Base-by-base conservation (phyloP, 2,329 filamentous ascomycete genomes). In the Trichoderma sp. region DNA sequence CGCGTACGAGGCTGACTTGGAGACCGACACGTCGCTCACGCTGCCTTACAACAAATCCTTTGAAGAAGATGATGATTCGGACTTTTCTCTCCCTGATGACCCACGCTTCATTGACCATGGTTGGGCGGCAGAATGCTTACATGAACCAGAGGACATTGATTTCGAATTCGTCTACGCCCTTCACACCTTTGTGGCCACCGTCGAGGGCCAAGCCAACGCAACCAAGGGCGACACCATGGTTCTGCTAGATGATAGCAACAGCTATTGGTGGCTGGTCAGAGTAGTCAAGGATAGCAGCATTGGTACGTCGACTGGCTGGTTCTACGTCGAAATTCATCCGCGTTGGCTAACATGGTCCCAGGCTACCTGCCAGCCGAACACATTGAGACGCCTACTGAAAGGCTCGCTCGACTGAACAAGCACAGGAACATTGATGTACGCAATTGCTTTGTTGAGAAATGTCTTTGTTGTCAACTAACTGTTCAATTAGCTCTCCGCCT, bases 141-240 rank as follows among this genome's bases (percentile, higher is more conserved):
- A 88, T 86, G 86, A 90, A 80, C 80, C 84, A 98, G 95, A 99
- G 87, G 95, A 99, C 76, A 99, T 99, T 80, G 95, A 99, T 85
- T 98, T 99, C 83, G 94, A 98, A 79, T 98, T 98, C 81, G 95
- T 99, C 70, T 99, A 99, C 82, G 95, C 95, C 32, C 84, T 99
- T 68, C 95, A 98, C 78, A 99, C 94, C 2, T 99, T 99, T 76
- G 92, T 97, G 71, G 95, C 95, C 32, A 98, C 95, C 0, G 95
- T 99, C 58, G 95, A 99, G 80, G 95, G 95, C 32, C 95, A 99
- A 80, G 95, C 95, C 70, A 99, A 98, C 83, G 95, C 95, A 68
- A 96, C 93, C 37, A 99, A 99, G 81, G 95, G 95, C 61, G 95
- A 99, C 76, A 98, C 94, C 15, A 99, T 99, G 95, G 94, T 98